Evolutionary conservation across 2,329 filamentous ascomycete genomes (phyloP).

Genomic region (Pseudogymnoascus sp.): DNA sequence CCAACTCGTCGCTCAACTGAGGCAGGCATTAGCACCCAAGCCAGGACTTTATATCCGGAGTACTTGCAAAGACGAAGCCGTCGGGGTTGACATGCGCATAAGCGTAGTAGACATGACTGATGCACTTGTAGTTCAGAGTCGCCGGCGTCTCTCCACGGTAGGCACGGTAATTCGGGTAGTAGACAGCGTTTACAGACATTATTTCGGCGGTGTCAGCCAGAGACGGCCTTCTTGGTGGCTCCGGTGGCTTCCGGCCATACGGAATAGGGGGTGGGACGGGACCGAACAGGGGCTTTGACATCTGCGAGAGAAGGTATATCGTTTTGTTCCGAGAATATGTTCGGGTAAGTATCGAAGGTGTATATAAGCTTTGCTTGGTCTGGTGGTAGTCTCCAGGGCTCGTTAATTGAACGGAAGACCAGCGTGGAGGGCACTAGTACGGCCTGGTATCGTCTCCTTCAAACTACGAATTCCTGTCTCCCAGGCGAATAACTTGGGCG

Average conservation of each 20-base stretch:
- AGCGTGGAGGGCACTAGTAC: not conserved
- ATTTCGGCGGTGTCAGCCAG: constrained; percentile 32
- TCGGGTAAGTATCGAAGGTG: not conserved
- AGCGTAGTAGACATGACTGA: constrained; percentile 76
- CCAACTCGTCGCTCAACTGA: constrained; percentile 72
- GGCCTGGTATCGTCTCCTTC: not conserved
- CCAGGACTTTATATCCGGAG: not conserved
- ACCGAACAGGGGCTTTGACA: constrained; percentile 19
- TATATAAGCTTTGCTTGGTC: constrained; percentile 3
- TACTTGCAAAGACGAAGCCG: constrained; percentile 65
- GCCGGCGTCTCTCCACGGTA: constrained; percentile 67
- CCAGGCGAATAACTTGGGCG: constrained; percentile 6
- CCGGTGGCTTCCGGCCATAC: constrained; percentile 19
- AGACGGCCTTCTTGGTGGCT: constrained; percentile 22
- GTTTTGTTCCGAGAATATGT: not conserved
- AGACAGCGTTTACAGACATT: constrained; percentile 65
- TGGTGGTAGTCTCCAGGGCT: not conserved
- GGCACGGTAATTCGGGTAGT: constrained; percentile 73
- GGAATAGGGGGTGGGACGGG: constrained; percentile 21
- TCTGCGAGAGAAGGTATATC: constrained; percentile 10
- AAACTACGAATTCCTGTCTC: constrained; percentile 1
- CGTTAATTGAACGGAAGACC: not conserved
- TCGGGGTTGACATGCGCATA: constrained; percentile 67
- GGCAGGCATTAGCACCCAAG: constrained; percentile 13
- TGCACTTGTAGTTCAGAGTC: constrained; percentile 63